Evolutionary conservation across 2,329 filamentous ascomycete species (phyloP).

Genomic region (Paracamarosporium sp.): DNA sequence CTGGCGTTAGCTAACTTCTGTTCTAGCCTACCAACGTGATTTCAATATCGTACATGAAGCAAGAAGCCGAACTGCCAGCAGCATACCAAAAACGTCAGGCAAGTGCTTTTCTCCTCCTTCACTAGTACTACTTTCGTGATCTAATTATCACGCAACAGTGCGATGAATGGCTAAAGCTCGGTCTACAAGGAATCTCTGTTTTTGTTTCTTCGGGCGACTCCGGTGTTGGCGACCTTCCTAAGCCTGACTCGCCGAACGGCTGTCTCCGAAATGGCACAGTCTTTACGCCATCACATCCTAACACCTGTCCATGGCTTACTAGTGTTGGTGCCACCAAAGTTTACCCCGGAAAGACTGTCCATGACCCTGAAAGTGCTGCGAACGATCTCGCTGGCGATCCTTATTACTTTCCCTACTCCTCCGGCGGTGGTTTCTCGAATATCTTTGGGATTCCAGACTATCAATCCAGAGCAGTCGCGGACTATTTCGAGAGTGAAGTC

Average conservation of each 20-base stretch:
- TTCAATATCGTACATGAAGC: constrained; percentile 63
- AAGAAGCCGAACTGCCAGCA: constrained; percentile 60
- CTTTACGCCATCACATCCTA: constrained; percentile 53
- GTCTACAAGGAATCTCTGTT: constrained; percentile 56
- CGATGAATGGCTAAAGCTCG: constrained; percentile 56
- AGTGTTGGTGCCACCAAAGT: constrained; percentile 63
- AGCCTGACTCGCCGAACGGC: constrained; percentile 25
- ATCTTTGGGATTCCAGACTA: constrained; percentile 54
- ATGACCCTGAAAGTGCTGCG: constrained; percentile 30
- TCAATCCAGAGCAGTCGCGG: constrained; percentile 49
- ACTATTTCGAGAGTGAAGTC: constrained; percentile 44
- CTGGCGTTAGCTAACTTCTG: neutral
- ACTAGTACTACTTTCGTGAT: neutral
- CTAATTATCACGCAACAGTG: constrained; percentile 25
- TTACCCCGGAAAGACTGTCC: constrained; percentile 5
- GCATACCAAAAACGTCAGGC: constrained; percentile 59
- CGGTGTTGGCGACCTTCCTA: constrained; percentile 47
- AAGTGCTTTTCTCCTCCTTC: neutral
- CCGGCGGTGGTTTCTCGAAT: constrained; percentile 54
- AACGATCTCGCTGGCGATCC: neutral
- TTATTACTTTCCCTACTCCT: neutral
- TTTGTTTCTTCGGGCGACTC: constrained; percentile 56
- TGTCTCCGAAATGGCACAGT: constrained; percentile 37
- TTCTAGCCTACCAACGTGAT: constrained; percentile 61
- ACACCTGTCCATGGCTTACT: constrained; percentile 61